Conservation (phyloP, 2,329 filamentous ascomycete species). For the Curvularia eragrostidis region DNA sequence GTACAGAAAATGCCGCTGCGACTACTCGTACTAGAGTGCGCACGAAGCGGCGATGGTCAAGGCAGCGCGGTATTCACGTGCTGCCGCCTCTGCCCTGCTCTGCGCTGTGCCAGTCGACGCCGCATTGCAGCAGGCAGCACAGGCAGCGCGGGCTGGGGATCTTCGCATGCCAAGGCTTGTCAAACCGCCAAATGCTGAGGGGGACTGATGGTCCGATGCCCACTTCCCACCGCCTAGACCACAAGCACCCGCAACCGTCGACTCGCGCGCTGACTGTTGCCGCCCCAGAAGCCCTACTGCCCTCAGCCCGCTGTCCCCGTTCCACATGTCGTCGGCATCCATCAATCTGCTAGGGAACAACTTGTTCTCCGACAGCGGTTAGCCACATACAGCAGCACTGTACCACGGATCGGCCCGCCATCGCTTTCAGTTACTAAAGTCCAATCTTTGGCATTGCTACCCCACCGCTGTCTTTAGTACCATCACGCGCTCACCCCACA, state of each 20-base stretch:
- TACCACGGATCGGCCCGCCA: conserved; percentile 34
- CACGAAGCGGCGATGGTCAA: background rate
- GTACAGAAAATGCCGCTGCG: background rate
- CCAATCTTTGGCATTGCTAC: conserved; percentile 29
- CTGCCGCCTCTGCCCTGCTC: background rate
- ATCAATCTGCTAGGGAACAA: conserved; percentile 44
- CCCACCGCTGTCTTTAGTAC: conserved; percentile 35
- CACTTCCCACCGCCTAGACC: conserved; percentile 27
- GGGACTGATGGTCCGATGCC: conserved; percentile 18
- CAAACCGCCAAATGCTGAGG: conserved; percentile 26
- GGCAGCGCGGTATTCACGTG: background rate
- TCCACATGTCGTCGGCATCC: conserved; percentile 47
- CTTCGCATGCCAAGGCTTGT: conserved; percentile 24
- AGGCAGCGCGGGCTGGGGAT: conserved; percentile 8
- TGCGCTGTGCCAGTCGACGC: background rate
- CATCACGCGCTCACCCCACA: conserved; percentile 31
- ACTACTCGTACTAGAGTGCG: background rate
- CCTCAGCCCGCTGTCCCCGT: conserved; percentile 26
- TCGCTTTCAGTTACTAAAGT: conserved; percentile 32
- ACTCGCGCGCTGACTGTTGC: conserved; percentile 45
- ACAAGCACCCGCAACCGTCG: conserved; percentile 37
- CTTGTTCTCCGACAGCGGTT: conserved; percentile 49
- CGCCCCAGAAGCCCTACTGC: conserved; percentile 25
- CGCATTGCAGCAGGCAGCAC: conserved; percentile 4
- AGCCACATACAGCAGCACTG: conserved; percentile 24